Base-by-base conservation (phyloP, 495 filamentous ascomycete species). In the Opeltia flavorubescens region DNA sequence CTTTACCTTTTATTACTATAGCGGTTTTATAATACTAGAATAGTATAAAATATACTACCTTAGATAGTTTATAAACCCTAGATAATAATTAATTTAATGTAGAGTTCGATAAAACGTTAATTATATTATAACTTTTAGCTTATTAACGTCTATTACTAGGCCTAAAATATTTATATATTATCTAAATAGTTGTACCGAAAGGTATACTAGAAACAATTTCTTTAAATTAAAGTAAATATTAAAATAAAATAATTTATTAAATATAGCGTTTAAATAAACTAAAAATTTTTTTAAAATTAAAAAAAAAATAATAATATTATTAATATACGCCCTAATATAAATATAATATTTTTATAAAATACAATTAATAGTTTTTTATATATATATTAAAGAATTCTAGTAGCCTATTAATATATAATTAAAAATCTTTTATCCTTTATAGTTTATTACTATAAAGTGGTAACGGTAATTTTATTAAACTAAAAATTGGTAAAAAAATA, bases 331-430 rank as follows among this genome's bases (percentile, higher is more conserved):
- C n/a, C 4, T 43, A 23, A 1, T 6, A 23, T 20, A 43, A 26
- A 1, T 6, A 1, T 26, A 23, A 24, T 26, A 9, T n/a, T 20
- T 23, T 1, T 24, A 26, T 8, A 48, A 2, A 11, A 41, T 26
- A 35, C 33, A 5, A 51, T n/a, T n/a, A n/a, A n/a, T n/a, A n/a
- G n/a, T n/a, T n/a, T n/a, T n/a, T n/a, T n/a, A n/a, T n/a, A n/a
- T 27, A 17, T 55, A 55, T 1, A 25, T 24, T 6, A 43, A n/a
- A 1, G 15, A 50, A 20, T 55, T 55, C 7, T 24, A 29, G 17
- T 46, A 55, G 0, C 51, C 45, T 34, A 53, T 50, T 8, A 53
- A 25, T 5, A 47, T 34, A 0, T 53, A 50, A 1, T 56, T 53
- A 13, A 54, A 53, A 4, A 13, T 27, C 41, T 56, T 51, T 27